These are phyloP conservation scores for Vachellia collinsii DNA, from an alignment of 306 rosid genomes.

Conservation along the genomic window DNA sequence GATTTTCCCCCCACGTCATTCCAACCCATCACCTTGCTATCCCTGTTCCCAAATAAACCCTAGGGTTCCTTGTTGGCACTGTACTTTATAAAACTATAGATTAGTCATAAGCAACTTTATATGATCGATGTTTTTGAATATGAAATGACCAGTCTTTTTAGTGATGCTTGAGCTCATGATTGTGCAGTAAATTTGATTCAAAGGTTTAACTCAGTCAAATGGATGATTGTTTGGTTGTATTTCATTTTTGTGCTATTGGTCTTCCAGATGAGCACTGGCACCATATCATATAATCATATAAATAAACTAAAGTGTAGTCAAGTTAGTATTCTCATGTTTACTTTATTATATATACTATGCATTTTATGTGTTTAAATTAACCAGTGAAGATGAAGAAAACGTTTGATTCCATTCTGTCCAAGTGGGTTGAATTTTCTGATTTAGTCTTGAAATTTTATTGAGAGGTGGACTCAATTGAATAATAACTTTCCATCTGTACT, in stretches of 20 bases:
- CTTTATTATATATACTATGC: background rate
- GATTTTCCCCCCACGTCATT: background rate
- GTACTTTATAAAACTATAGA: constrained; percentile 5
- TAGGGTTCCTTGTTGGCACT: background rate
- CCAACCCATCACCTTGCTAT: background rate
- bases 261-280: constrained; percentile 4
- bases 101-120: background rate
- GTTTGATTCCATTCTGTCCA: constrained; percentile 21
- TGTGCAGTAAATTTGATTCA: background rate
- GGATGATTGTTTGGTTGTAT: background rate
- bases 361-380: background rate
- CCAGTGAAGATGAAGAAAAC: constrained; percentile 26
- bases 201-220: constrained; percentile 13
- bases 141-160: constrained; percentile 23
- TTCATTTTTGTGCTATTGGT: background rate
- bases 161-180: background rate
- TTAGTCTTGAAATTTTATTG: background rate
- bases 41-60: background rate
- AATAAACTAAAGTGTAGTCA: constrained; percentile 7
- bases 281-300: constrained; percentile 10
- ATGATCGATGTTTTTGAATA: background rate
- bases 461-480: constrained; percentile 14
- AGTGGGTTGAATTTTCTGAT: constrained; percentile 18
- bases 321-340: background rate
- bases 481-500: constrained; percentile 3